Base-by-base conservation (phyloP, 495 filamentous ascomycete genomes). In the Aspergillus indologenus region DNA sequence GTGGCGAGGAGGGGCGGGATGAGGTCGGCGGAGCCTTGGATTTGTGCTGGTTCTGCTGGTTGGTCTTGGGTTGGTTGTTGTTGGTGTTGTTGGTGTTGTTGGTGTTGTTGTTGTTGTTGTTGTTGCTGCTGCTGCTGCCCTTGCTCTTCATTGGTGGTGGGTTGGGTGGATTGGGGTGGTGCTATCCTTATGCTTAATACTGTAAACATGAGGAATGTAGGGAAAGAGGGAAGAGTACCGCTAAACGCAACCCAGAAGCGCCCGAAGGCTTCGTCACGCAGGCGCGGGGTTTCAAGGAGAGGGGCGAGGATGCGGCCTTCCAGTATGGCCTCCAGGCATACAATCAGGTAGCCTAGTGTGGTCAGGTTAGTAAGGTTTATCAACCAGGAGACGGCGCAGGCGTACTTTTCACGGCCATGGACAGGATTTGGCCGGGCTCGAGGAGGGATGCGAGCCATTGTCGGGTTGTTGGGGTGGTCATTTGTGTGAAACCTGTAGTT, bases 231-330 rank as follows among this genome's bases (percentile, higher is more conserved):
- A 31, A 24, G 17, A 67, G 67, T 61, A 76, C 72, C 56, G 51
- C 60, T 71, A 45, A 79, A 76, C 3, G 68, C 67, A 40, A 77
- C 54, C 76, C 76, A 79, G 65, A 79, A 79, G 24, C 65, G 65
- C 15, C 71, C 69, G 59, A 79, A 79, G 8, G 76, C 72, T 61
- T 78, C 74, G 45, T 77, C 74, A 18, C 75, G 75, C 1, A 79
- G 59, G 58, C 60, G 57, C 2, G 26, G 11, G 3, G 71, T 61
- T 23, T 71, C 68, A 4, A 71, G 62, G 48, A 77, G 53, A 1
- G 76, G 76, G 3, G 75, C 74, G 11, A 79, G 67, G 45, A 75
- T 23, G 45, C 75, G 68, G 14, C 75, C 75, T 0, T 62, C 61
- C n/a, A 63, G 58, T 43, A 76, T 58, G 6, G 68, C 65, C 54